Base-by-base conservation (phyloP, 2,329 filamentous ascomycete genomes). In the Calonectria multiphialidica region DNA sequence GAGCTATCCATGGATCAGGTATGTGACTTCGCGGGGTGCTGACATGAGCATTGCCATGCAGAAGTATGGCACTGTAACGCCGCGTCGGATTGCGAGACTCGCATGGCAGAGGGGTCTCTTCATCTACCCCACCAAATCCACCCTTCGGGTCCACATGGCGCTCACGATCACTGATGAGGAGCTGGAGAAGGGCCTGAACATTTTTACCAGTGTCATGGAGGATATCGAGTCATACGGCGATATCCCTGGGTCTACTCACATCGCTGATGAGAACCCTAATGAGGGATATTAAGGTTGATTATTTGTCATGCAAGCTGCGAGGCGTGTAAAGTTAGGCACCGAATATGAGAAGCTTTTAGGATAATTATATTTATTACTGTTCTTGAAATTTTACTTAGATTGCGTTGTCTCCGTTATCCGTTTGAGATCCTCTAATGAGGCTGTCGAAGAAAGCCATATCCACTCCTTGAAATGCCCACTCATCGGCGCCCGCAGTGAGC, bases 401-500 rank as follows among this genome's bases (percentile, higher is more conserved):
- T n/a, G 33, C 64, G 1, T 57, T 23, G 21, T 7, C 23, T 15
- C 16, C 40, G 49, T 50, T 37, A 42, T 68, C 66, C 2, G 13
- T 33, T 16, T 35, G 55, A 7, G 66, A 53, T 6, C 69, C 64
- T 42, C 63, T 66, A 9, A 72, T 72, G 1, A 74, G 42, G 50
- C 57, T 72, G n/a, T 74, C 70, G 40, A 74, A 74, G 25, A 74
- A 74, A 2, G 70, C 57, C 70, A 74, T 72, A 23, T 74, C 72
- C 10, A 72, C 72, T 30, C 72, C 72, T 16, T 74, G 72, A 21
- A 74, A 72, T 15, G 72, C 70, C 72, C 70, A 74, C 12, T 74
- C 61, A 23, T 74, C 65, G 2, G 44, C 62, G 8, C 57, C 72
- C 9, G 72, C 70, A 6, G 63, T 66, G 1, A 71, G 55, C 1